Evolutionary conservation across 768 basidiomycete genomes (phyloP).

Genomic region (Strobilomyces dryophilus): DNA sequence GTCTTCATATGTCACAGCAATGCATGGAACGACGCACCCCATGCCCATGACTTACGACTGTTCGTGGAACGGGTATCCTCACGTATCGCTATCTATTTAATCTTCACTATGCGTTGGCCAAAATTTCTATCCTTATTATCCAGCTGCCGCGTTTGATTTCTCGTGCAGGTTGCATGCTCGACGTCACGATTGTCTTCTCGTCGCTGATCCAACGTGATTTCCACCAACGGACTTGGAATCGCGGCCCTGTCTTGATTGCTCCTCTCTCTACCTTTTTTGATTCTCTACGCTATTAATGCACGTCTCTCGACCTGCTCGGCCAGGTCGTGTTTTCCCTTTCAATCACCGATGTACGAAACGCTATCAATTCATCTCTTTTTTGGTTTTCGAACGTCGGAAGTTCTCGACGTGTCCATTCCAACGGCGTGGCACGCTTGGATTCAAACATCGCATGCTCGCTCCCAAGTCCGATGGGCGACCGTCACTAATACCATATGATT

Average conservation of each 20-base stretch:
- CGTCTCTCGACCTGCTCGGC: constrained; percentile 18
- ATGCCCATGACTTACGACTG: constrained; percentile 26
- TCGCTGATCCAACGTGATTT: neutral
- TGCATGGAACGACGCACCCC: constrained; percentile 17
- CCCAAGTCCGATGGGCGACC: too few species aligned
- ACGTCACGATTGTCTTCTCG: constrained; percentile 3
- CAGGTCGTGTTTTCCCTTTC: constrained; percentile 17
- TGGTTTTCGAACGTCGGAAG: neutral
- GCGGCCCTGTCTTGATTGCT: constrained; percentile 10
- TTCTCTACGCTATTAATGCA: neutral
- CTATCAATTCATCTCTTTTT: constrained; percentile 11
- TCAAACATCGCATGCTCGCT: too few species aligned
- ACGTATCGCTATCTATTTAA: constrained; percentile 19
- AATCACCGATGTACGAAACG: constrained; percentile 13
- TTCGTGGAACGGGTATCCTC: constrained; percentile 17
- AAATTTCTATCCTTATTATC: constrained; percentile 29
- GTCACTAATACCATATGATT: too few species aligned
- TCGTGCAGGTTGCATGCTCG: constrained; percentile 11
- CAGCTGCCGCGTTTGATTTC: constrained; percentile 17
- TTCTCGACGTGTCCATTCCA: too few species aligned
- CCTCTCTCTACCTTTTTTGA: neutral
- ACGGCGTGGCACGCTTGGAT: too few species aligned
- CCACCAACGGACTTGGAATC: constrained; percentile 2
- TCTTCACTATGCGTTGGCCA: constrained; percentile 11
- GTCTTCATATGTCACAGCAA: constrained; percentile 26